Evolutionary conservation across 2,329 filamentous ascomycete genomes (phyloP).

Genomic region (Talaromyces sp.): DNA sequence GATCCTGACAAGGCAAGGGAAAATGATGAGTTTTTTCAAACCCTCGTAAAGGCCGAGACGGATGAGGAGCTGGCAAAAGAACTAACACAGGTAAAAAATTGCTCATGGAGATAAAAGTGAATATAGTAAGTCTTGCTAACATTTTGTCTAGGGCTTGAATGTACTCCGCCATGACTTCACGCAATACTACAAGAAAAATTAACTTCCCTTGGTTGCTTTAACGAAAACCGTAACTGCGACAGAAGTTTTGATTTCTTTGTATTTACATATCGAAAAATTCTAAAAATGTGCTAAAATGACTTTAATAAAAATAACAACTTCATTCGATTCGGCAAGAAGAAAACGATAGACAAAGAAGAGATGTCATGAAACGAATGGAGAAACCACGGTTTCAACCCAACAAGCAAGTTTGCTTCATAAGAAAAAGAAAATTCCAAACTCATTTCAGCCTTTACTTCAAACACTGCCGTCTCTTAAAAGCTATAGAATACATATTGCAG

Average conservation of each 20-base stretch:
- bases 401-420: too few species aligned
- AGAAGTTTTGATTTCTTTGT: neutral
- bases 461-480: too few species aligned
- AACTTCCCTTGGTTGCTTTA: neutral
- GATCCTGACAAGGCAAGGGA: constrained; percentile 31
- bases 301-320: neutral
- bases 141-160: constrained; percentile 19
- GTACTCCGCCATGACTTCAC: constrained; percentile 28
- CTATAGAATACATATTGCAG: too few species aligned
- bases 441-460: too few species aligned
- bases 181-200: constrained; percentile 20
- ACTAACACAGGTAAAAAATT: neutral
- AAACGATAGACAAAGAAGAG: neutral
- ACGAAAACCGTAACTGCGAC: neutral
- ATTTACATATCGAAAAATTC: neutral
- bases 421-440: too few species aligned
- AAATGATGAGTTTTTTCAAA: constrained; percentile 32
- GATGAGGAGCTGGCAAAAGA: constrained; percentile 22
- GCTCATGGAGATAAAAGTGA: neutral
- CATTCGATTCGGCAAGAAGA: neutral
- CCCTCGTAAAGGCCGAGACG: constrained; percentile 18
- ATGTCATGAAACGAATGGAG: neutral
- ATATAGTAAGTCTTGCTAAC: neutral
- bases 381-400: neutral
- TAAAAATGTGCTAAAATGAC: neutral